Base-by-base conservation (phyloP, 192 early-diverging fungal genomes). In the Backusella circina region DNA sequence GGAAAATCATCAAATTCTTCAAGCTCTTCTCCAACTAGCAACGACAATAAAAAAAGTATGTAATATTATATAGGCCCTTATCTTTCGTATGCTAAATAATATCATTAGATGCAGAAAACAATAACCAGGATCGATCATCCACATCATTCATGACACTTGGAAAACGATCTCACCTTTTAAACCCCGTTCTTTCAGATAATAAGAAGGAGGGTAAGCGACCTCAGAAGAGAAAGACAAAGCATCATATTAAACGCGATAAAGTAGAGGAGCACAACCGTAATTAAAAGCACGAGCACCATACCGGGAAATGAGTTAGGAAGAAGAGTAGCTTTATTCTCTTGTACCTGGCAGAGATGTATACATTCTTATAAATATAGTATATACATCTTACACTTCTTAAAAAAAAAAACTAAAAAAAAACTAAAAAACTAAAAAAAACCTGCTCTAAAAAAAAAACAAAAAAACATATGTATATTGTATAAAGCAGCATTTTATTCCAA, bases 101-200 rank as follows among this genome's bases (percentile, higher is more conserved):
- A 30, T 21, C 21, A 47, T 36, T 71, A 33, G 50, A 23, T 35
- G 5, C 67, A 65, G 51, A 28, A 23, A 12, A 38, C 2, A 10
- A 70, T 12, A 41, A 36, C 9, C 68, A 61, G n/a, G 47, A 69
- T 35, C 32, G 35, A 6, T 35, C 36, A 50, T 67, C 61, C 23
- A 50, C 75, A 26, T 44, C 64, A 12, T 39, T 44, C 26, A 65
- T 71, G 75, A 38, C 37, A 8, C 38, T 77, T 7, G 75, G 75
- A 12, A 70, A 64, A n/a, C 50, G 71, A 66, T 77, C 75, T 0
- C 36, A 77, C 21, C n/a, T 77, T 21, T 69, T 77, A 23, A 71
- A 77, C 21, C 54, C 54, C 13, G 35, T 69, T 47, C 50, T 37
- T 23, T 13, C 12, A 3, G 54, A 61, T 28, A 47, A 47, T 47